Conservation (phyloP, 352 stramenopile species). For the Phytopythium cucurbitacearum region DNA sequence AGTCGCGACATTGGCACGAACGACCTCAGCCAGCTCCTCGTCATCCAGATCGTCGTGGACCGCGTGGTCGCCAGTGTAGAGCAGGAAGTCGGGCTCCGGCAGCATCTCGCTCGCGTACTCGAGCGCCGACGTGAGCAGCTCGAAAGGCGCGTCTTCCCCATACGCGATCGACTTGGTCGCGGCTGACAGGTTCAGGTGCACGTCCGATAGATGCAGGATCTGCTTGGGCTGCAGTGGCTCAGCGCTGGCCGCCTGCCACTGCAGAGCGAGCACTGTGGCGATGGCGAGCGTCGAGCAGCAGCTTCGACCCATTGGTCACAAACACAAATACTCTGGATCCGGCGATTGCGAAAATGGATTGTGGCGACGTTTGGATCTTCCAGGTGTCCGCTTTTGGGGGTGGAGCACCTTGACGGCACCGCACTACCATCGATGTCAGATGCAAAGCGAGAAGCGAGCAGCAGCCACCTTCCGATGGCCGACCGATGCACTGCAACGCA, state of each 20-base stretch:
- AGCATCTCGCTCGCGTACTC: slow-evolving; percentile 52
- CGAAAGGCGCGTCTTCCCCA: slow-evolving; percentile 37
- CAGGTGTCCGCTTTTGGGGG: too few relatives aligned
- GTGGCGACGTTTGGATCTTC: too few relatives aligned
- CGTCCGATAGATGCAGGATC: slow-evolving; percentile 77
- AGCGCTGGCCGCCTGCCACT: too few relatives aligned
- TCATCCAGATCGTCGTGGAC: slow-evolving; percentile 39
- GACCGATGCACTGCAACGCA: too few relatives aligned
- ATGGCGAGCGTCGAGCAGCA: neutral
- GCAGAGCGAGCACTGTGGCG: neutral
- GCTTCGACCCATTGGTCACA: neutral
- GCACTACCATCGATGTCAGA: too few relatives aligned
- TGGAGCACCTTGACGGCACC: too few relatives aligned
- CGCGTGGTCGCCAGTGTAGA: slow-evolving; percentile 75
- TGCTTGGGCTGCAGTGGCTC: slow-evolving; percentile 17
- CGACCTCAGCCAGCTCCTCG: slow-evolving; percentile 39
- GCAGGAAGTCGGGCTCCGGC: slow-evolving; percentile 53
- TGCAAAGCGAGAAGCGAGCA: too few relatives aligned
- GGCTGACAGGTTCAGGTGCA: slow-evolving; percentile 60
- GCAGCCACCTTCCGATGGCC: too few relatives aligned
- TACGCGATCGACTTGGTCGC: slow-evolving; percentile 33
- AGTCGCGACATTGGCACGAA: slow-evolving; percentile 55
- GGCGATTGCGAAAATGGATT: too few relatives aligned
- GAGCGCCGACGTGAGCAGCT: slow-evolving; percentile 54
- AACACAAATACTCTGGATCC: too few relatives aligned